Evolutionary conservation across 306 rosid genomes (phyloP), one percentile per base, ranked within the genome.

Genomic region (Pyrus communis): DNA sequence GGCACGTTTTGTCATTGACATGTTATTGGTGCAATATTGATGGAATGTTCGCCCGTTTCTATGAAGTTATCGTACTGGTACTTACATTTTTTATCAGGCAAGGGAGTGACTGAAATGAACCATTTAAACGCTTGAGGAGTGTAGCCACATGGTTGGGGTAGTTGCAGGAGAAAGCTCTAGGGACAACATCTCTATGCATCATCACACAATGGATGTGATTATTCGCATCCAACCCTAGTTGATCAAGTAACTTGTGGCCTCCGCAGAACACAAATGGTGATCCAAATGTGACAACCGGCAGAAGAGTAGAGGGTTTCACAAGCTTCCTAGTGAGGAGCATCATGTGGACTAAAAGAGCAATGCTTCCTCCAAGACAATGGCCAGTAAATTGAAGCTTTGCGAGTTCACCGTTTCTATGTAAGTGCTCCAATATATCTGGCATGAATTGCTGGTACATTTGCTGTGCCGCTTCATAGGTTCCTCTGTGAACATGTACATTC

Each of bases 121-220:
- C 68, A 42, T 86, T 82, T 65, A 92, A 78, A 68, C 87, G 90
- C 82, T 84, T 90, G 52, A 95, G 91, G 74, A 92, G 31, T 1
- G 75, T 60, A 51, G 89, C 84, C 1, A 90, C 90, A 60, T 90
- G 97, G 76, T 92, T 78, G 3, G 96, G 95, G 51, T 90, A 92
- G 76, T 85, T 87, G 87, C 95, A 95, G 54, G 98, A 87, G 90
- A 95, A 92, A 58, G 96, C 96, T 76, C 98, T 86, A 2, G 98
- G 98, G 77, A 95, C 96, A 23, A 92, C 89, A 75, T 95, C 98
- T 87, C 97, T 89, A 28, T 86, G 97, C 98, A 92, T 85, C 79
- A 90, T 87, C 13, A 90, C 90, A 49, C 84, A 81, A 60, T 80
- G 93, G 65, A 92, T 82, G n/a, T 86, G 79, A 71, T 86, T 42